These are phyloP conservation scores for Thermoascus crustaceus DNA, from an alignment of 2,329 filamentous ascomycete species.

Conservation along the genomic window DNA sequence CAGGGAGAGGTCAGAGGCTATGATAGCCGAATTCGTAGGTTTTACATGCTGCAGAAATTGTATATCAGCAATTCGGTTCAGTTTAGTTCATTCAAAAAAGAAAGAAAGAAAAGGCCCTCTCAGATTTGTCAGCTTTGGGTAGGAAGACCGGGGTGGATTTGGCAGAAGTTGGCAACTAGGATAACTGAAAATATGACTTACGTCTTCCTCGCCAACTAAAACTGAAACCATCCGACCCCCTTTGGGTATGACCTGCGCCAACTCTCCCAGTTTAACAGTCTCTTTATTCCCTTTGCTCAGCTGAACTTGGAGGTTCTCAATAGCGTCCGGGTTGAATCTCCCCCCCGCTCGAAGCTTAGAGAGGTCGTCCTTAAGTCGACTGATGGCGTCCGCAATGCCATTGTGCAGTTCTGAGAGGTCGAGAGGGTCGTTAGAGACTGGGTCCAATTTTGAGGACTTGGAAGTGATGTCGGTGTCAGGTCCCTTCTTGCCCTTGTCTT, in stretches of 20 bases:
- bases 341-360: slow-evolving; percentile 55
- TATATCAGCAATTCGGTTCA: too few species aligned
- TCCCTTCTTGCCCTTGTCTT: slow-evolving; percentile 44
- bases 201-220: slow-evolving; percentile 57
- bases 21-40: slow-evolving; percentile 36
- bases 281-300: slow-evolving; percentile 46
- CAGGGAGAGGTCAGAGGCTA: slow-evolving; percentile 34
- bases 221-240: slow-evolving; percentile 53
- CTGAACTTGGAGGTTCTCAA: slow-evolving; percentile 55
- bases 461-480: slow-evolving; percentile 24
- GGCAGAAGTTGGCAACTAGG: not conserved
- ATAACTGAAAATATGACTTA: slow-evolving; percentile 29
- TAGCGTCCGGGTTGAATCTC: slow-evolving; percentile 52
- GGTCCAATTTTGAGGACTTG: slow-evolving; percentile 23
- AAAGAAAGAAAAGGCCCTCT: not conserved
- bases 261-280: slow-evolving; percentile 49
- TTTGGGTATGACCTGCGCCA: slow-evolving; percentile 61
- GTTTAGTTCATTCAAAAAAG: slow-evolving; percentile 3
- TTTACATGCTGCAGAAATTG: slow-evolving; percentile 36
- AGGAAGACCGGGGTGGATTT: not conserved
- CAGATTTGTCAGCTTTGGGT: too few species aligned
- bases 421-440: slow-evolving; percentile 45
- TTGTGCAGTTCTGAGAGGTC: slow-evolving; percentile 52
- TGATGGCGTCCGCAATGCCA: slow-evolving; percentile 47
- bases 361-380: slow-evolving; percentile 53